A percentile compares a stretch with the other conserved stretches of the same genome.
Evolutionary conservation across 768 basidiomycete species (phyloP).

Genomic region (Coprinellus micaceus): DNA sequence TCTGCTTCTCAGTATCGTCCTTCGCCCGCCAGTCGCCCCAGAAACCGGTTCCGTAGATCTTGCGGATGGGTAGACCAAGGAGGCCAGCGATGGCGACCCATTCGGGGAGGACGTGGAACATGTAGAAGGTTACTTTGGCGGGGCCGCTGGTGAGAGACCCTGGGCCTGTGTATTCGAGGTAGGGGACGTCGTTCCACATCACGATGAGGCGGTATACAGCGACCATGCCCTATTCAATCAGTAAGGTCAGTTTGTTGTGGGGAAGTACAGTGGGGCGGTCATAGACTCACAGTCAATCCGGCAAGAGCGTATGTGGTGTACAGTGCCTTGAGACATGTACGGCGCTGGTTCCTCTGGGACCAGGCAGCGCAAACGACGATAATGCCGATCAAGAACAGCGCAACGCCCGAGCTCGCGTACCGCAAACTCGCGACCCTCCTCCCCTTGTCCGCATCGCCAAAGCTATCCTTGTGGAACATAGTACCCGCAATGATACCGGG

Average conservation of each 20-base stretch:
- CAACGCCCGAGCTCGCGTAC: conserved; percentile 20
- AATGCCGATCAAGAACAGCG: conserved; percentile 9
- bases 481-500: conserved; percentile 28
- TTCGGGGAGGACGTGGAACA: conserved; percentile 44
- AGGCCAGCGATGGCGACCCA: conserved; percentile 32
- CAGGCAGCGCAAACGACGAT: conserved; percentile 4
- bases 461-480: conserved; percentile 16
- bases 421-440: conserved; percentile 19
- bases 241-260: not conserved
- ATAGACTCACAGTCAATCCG: conserved; percentile 25
- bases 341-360: conserved; percentile 1
- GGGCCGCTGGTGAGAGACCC: conserved; percentile 30
- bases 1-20: conserved; percentile 29
- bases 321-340: not conserved
- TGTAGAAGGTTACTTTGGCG: conserved; percentile 40
- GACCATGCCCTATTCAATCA: conserved; percentile 23
- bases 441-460: conserved; percentile 17
- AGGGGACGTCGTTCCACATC: conserved; percentile 32
- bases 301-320: not conserved
- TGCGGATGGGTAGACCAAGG: conserved; percentile 28
- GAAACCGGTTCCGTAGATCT: conserved; percentile 31
- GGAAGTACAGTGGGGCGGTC: conserved; percentile 13
- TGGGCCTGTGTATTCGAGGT: conserved; percentile 28
- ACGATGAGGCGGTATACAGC: conserved; percentile 38
- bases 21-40: conserved; percentile 27